Base-by-base conservation (phyloP, 2,329 filamentous ascomycete genomes). In the Neopestalotiopsis rosae region DNA sequence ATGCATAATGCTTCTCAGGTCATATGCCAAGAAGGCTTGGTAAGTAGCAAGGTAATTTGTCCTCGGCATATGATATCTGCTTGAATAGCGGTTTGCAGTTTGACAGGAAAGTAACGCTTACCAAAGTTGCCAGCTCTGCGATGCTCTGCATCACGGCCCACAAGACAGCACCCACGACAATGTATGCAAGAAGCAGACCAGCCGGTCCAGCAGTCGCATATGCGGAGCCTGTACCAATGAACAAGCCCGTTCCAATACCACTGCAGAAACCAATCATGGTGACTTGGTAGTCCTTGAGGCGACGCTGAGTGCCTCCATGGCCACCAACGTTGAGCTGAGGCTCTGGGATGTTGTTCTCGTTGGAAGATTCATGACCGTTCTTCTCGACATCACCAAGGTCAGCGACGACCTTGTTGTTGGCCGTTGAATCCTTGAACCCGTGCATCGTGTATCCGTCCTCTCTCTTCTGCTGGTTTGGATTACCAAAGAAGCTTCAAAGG, bases 161-260 rank as follows among this genome's bases (percentile, higher is more conserved):
- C 38, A 70, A 34, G 5, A 89, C 83, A 9, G 85, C 80, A 64
- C 86, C 87, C 68, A 88, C 82, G 57, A 86, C 81, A 34, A 81
- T 74, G 71, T 85, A 87, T 7, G 82, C 82, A 57, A 85, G 79
- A 28, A 87, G 75, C 5, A 85, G 80, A 64, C 78, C 80, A 20
- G 83, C 84, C 65, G 77, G 77, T 0, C 78, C 77, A 2, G 76
- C 75, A 13, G 69, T 74, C 10, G 75, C 74, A 20, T 75, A 69
- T 7, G 73, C 74, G 45, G 73, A 68, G 12, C 74, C 74, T 24
- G 82, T 67, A 10, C 69, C 67, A 64, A 70, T 70, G 61, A 70
- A 70, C 13, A 70, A 67, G 52, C 69, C 69, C 1, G 69, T 70
- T n/a, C 67, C 69, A 20, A 70, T 70, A 5, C 69, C 69, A 40